phyloP scores from a whole-genome alignment of 108 stramenopile genomes.

The Chaetoceros tenuissimus region DNA sequence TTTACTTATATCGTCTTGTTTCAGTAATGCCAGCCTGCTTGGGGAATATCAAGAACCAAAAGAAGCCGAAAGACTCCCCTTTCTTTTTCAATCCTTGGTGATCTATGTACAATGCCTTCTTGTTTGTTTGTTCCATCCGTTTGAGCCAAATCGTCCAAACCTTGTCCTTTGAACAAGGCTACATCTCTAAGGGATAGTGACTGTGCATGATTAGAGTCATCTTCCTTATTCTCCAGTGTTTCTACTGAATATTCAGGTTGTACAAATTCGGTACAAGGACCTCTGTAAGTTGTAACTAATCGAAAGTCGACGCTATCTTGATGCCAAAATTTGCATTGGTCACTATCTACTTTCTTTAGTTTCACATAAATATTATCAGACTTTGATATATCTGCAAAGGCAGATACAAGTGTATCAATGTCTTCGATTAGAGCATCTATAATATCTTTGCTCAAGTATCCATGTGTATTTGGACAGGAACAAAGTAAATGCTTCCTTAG shows the following conservation, averaged over 20 bases:
- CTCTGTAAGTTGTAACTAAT: constrained; percentile 6
- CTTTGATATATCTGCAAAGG: not conserved
- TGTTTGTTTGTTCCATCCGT: not conserved
- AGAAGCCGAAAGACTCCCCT: constrained; percentile 1
- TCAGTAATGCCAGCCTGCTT: constrained; percentile 10
- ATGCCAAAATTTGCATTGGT: constrained; percentile 8
- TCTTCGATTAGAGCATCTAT: not conserved
- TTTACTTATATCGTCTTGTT: too few species aligned
- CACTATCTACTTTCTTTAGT: constrained; percentile 1
- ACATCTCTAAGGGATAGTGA: constrained; percentile 4
- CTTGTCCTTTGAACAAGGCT: constrained; percentile 7
- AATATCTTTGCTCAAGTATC: not conserved
- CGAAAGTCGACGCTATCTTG: constrained; percentile 7
- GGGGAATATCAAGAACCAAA: constrained; percentile 10
- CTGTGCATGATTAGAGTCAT: constrained; percentile 10
- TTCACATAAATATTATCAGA: constrained; percentile 1
- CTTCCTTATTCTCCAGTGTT: not conserved
- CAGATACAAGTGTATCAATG: not conserved
- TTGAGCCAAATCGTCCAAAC: not conserved
- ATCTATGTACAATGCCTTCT: constrained; percentile 7
- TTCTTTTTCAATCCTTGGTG: constrained; percentile 2
- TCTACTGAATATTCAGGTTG: constrained; percentile 2
- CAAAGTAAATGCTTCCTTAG: not conserved
- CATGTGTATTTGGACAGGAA: not conserved
- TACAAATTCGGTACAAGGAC: constrained; percentile 9